Conservation (phyloP, 139 green algal genomes). For the Mychonastes homosphaera region DNA sequence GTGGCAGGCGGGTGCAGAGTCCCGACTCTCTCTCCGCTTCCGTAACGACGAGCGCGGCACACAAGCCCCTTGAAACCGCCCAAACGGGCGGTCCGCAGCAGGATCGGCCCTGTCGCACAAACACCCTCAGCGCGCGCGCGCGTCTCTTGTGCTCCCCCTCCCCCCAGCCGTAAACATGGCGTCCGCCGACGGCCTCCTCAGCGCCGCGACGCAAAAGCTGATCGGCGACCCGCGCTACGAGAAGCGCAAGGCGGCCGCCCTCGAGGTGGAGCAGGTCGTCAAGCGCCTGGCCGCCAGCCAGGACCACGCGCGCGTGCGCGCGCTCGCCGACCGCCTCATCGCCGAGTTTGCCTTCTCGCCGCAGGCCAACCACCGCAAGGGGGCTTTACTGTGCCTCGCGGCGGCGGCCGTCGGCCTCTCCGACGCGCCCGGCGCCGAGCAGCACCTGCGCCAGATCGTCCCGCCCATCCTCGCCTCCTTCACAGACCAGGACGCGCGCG, state of each 20-base stretch:
- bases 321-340: constrained; percentile 62
- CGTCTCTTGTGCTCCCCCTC: too few species aligned
- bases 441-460: constrained; percentile 59
- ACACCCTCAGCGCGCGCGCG: too few species aligned
- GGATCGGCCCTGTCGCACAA: too few species aligned
- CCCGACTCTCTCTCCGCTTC: too few species aligned
- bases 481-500: constrained; percentile 66
- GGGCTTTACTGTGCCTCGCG: constrained; percentile 86
- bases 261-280: constrained; percentile 52
- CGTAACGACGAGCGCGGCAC: too few species aligned
- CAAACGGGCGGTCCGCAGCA: too few species aligned
- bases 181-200: too few species aligned
- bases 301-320: constrained; percentile 37
- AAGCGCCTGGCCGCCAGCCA: constrained; percentile 37
- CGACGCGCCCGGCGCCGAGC: constrained; percentile 30
- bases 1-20: too few species aligned
- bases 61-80: too few species aligned
- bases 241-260: constrained; percentile 32
- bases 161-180: too few species aligned
- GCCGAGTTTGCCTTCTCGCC: constrained; percentile 55
- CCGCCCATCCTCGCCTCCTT: constrained; percentile 77
- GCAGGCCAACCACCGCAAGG: constrained; percentile 82
- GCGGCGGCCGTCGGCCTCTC: constrained; percentile 80
- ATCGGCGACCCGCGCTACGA: too few species aligned
- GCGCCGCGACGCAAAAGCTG: too few species aligned